Evolutionary conservation across 2,329 filamentous ascomycete genomes (phyloP), one percentile per base, ranked within the genome.

Genomic region (Chlorencoelia australis): DNA sequence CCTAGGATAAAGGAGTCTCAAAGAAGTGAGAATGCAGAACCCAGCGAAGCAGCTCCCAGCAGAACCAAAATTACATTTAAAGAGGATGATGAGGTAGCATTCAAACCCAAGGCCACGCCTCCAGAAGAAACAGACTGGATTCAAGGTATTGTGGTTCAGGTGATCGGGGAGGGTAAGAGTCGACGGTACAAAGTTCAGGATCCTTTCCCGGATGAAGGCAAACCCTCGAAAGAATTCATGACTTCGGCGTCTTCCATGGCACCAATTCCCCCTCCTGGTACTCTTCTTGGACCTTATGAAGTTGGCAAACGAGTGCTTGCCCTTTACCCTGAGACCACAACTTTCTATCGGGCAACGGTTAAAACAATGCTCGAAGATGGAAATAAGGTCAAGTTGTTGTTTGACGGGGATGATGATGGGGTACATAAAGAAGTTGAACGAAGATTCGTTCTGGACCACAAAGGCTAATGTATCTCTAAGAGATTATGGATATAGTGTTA

Each of bases 311-410:
- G 76, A 30, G 83, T 89, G 7, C 65, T 89, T 39, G 84, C 84
- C 0, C 64, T 86, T 40, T 91, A 91, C 52, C 84, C 84, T 0
- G 79, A 86, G 49, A 89, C 84, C 1, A 88, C 84, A 1, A 88
- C 82, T 0, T 89, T 91, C 51, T 91, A 91, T 57, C 79, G 82
- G 55, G 84, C 84, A 1, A 82, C 87, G 48, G 83, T 89, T 7
- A 81, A 84, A 60, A 78, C 78, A 22, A 78, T 73, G 66, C 35
- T 52, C 10, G 49, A 53, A 7, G 65, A 79, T 38, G 63, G 63
- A 39, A 25, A 56, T 53, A 70, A 68, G 42, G 75, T 80, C 27
- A 71, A 72, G 39, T 64, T 89, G 45, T 77, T 83, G 44, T 89
- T 89, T 50, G 84, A 89, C 54, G 82, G 82, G 10, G 82, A 87